A percentile compares a stretch with the other conserved stretches of the same genome.
phyloP scores from a whole-genome alignment of 2,329 filamentous ascomycete species.

The Ustulina deusta region DNA sequence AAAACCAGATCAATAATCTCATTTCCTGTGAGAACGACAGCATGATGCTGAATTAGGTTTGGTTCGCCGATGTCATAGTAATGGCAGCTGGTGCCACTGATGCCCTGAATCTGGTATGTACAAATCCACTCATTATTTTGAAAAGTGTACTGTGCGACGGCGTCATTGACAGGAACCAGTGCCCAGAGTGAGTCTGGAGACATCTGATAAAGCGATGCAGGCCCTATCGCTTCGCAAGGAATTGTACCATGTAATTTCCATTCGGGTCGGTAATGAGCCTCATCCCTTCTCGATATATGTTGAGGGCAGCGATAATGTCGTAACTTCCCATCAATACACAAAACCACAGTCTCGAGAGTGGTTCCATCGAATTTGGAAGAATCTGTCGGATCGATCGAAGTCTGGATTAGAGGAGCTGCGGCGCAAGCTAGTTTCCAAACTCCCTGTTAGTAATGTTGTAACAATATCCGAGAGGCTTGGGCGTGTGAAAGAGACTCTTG shows the following conservation, averaged over 20 bases:
- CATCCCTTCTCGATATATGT: not conserved
- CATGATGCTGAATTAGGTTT: too few species aligned
- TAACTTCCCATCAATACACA: constrained; percentile 1
- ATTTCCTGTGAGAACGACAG: too few species aligned
- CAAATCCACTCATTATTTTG: constrained; percentile 9
- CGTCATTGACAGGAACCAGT: constrained; percentile 3
- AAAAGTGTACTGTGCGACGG: constrained; percentile 22
- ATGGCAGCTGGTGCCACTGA: constrained; percentile 22
- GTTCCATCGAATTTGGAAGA: not conserved
- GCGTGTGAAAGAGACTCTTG: not conserved
- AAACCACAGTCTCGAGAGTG: constrained; percentile 32
- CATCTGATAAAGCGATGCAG: constrained; percentile 28
- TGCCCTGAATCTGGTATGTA: not conserved
- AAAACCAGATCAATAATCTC: too few species aligned
- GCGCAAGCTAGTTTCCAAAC: constrained; percentile 10
- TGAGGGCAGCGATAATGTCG: constrained; percentile 36
- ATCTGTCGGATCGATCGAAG: not conserved
- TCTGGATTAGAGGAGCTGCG: constrained; percentile 34
- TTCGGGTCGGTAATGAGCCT: not conserved
- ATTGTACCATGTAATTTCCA: constrained; percentile 24
- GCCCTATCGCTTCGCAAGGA: constrained; percentile 10
- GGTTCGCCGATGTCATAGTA: not conserved
- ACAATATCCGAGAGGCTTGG: not conserved
- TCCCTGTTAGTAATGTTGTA: not conserved
- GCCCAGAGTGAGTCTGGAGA: constrained; percentile 13